Evolutionary conservation across 2,329 filamentous ascomycete species (phyloP).

Genomic region (Aspergillus fructus): DNA sequence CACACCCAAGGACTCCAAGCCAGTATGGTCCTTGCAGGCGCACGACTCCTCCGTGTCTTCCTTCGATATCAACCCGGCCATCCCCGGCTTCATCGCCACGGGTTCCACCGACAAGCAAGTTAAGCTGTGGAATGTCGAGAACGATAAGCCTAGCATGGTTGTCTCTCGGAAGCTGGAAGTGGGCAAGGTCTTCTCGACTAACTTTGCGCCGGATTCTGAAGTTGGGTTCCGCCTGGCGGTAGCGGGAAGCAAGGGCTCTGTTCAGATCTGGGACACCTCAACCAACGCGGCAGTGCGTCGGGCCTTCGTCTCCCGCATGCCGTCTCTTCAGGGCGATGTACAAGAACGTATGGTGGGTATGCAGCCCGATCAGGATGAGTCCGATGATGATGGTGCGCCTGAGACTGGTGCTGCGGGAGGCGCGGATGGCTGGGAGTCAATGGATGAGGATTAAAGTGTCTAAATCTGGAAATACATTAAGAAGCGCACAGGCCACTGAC

Average conservation of each 20-base stretch:
- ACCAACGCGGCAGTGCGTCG: conserved; percentile 85
- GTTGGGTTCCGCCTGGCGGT: conserved; percentile 91
- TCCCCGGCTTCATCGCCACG: conserved; percentile 90
- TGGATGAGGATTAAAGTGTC: conserved; percentile 51
- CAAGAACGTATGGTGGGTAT: conserved; percentile 77
- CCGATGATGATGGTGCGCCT: conserved; percentile 61
- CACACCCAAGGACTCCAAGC: conserved; percentile 72
- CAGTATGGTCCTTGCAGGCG: conserved; percentile 92
- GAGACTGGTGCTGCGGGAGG: conserved; percentile 51
- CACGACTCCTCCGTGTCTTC: conserved; percentile 90
- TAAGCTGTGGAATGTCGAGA: conserved; percentile 91
- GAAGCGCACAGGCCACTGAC: background rate
- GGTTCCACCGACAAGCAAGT: conserved; percentile 93
- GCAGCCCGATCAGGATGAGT: conserved; percentile 64
- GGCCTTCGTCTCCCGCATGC: conserved; percentile 74
- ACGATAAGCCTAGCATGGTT: conserved; percentile 82
- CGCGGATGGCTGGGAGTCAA: conserved; percentile 54
- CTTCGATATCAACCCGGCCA: conserved; percentile 85
- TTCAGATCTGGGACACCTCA: conserved; percentile 95
- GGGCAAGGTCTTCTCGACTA: conserved; percentile 88
- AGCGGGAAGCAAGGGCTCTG: conserved; percentile 86
- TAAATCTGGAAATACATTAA: background rate
- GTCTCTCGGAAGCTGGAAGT: conserved; percentile 89
- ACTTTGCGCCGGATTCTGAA: conserved; percentile 84
- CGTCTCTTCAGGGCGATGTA: conserved; percentile 60